Evolutionary conservation across 495 filamentous ascomycete genomes (phyloP), one percentile per base, ranked within the genome.

Genomic region (Penicillium ucsense): DNA sequence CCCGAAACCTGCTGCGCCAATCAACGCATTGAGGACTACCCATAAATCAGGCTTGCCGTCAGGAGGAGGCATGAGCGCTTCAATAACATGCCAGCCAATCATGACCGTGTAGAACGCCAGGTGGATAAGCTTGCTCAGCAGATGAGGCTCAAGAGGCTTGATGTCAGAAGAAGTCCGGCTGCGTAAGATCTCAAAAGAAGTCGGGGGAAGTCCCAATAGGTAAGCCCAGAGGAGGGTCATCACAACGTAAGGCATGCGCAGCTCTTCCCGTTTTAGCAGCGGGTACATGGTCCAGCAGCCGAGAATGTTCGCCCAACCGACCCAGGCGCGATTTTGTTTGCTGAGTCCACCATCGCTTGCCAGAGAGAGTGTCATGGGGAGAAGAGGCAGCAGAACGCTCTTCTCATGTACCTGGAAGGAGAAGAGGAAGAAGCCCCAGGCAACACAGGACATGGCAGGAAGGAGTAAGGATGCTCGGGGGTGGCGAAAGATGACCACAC

Each of bases 351-450:
- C 79, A 41, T 82, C 77, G 4, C 84, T 81, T 10, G 85, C 85
- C 12, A 97, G 77, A 4, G 95, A 70, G 6, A 95, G 68, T 0
- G 89, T 95, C 82, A 91, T 92, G 0, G 92, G 92, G 50, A 95
- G 79, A 28, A 97, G 72, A 3, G 92, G 92, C 0, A 98, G 77
- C 4, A 98, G 72, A 0, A 94, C 88, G 53, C 87, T 94, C 71
- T 98, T 98, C 66, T 98, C 92, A 63, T 98, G 92, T 0, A 98
- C 92, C 54, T 98, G 92, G 67, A 95, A 98, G 45, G 86, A 90
- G 65, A 89, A 95, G 8, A 98, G 69, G 65, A 96, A 98, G 72
- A 98, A 98, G 3, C 86, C 92, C 92, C 92, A 98, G 1, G 90
- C 84, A 0, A 84, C 87, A 10, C 82, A 75, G 2, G 89, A 83